Evolutionary conservation across 2,329 filamentous ascomycete species (phyloP).

Genomic region (Pseudodiploospora longispora): DNA sequence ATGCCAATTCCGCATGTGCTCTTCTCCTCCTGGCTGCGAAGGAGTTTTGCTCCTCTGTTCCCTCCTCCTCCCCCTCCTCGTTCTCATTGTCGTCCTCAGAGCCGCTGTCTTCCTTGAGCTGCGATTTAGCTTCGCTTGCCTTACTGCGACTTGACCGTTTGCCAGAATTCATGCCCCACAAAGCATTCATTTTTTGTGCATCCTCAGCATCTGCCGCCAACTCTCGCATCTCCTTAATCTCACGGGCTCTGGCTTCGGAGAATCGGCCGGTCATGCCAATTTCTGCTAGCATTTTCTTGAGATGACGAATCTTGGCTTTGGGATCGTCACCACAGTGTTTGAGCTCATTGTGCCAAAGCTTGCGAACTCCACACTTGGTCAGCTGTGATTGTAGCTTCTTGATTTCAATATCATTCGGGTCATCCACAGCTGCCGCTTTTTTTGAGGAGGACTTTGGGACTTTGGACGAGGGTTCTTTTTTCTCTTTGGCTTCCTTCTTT

Average conservation of each 20-base stretch:
- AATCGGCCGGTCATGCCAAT: constrained; percentile 84
- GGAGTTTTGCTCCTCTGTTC: constrained; percentile 21
- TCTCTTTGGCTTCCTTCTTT: constrained; percentile 36
- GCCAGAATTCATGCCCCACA: constrained; percentile 57
- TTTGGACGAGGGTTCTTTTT: constrained; percentile 14
- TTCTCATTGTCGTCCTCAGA: constrained; percentile 16
- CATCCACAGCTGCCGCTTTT: constrained; percentile 24
- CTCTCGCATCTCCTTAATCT: constrained; percentile 84
- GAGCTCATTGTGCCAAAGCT: constrained; percentile 83
- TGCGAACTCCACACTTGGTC: constrained; percentile 83
- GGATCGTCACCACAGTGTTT: constrained; percentile 62
- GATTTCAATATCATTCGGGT: constrained; percentile 70
- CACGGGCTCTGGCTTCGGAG: constrained; percentile 71
- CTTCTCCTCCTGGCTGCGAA: constrained; percentile 39
- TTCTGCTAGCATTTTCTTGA: constrained; percentile 71
- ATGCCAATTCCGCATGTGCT: constrained; percentile 49
- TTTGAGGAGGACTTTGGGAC: constrained; percentile 17
- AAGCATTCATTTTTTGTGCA: constrained; percentile 70
- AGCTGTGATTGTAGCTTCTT: constrained; percentile 84
- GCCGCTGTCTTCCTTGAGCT: constrained; percentile 24
- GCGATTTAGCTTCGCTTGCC: constrained; percentile 14
- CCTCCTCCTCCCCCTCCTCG: constrained; percentile 21
- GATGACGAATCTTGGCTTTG: constrained; percentile 73
- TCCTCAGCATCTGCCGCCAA: constrained; percentile 75
- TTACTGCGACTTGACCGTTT: constrained; percentile 34